Evolutionary conservation across 495 filamentous ascomycete genomes (phyloP).

Genomic region (Glutinoglossum americanum): DNA sequence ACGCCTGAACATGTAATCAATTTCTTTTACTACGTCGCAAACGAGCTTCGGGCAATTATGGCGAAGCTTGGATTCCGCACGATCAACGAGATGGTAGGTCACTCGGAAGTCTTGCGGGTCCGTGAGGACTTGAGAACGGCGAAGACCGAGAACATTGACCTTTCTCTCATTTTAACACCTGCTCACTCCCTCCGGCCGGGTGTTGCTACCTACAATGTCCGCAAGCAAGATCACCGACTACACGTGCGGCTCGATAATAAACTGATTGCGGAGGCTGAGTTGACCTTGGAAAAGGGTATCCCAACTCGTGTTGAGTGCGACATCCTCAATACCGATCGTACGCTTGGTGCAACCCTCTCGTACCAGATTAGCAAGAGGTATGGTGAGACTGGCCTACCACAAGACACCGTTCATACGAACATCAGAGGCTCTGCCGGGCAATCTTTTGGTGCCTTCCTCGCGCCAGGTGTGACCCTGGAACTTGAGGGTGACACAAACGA

Average conservation of each 20-base stretch:
- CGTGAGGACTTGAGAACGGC: slow-evolving; percentile 71
- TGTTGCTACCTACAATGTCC: slow-evolving; percentile 95
- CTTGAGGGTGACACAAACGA: slow-evolving; percentile 96
- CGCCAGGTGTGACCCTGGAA: slow-evolving; percentile 86
- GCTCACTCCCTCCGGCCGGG: slow-evolving; percentile 91
- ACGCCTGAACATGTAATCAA: slow-evolving; percentile 98
- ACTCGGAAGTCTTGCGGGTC: slow-evolving; percentile 67
- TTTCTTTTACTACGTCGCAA: slow-evolving; percentile 98
- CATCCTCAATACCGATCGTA: slow-evolving; percentile 94
- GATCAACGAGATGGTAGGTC: slow-evolving; percentile 97
- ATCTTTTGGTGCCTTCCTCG: slow-evolving; percentile 91
- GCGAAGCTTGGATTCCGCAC: slow-evolving; percentile 85
- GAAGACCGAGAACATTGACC: slow-evolving; percentile 86
- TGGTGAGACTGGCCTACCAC: slow-evolving; percentile 74
- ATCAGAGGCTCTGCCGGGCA: slow-evolving; percentile 98
- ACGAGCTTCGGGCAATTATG: slow-evolving; percentile 97
- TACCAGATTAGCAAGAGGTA: slow-evolving; percentile 91
- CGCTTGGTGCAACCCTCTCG: slow-evolving; percentile 82
- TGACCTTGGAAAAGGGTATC: slow-evolving; percentile 88
- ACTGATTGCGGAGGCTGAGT: slow-evolving; percentile 90
- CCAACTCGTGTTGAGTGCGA: slow-evolving; percentile 93
- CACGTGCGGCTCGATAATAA: slow-evolving; percentile 96
- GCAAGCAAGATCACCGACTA: slow-evolving; percentile 91
- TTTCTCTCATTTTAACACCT: slow-evolving; percentile 88
- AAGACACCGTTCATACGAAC: slow-evolving; percentile 91